phyloP scores from a whole-genome alignment of 352 stramenopile genomes.

The Globisporangium barbulae region DNA sequence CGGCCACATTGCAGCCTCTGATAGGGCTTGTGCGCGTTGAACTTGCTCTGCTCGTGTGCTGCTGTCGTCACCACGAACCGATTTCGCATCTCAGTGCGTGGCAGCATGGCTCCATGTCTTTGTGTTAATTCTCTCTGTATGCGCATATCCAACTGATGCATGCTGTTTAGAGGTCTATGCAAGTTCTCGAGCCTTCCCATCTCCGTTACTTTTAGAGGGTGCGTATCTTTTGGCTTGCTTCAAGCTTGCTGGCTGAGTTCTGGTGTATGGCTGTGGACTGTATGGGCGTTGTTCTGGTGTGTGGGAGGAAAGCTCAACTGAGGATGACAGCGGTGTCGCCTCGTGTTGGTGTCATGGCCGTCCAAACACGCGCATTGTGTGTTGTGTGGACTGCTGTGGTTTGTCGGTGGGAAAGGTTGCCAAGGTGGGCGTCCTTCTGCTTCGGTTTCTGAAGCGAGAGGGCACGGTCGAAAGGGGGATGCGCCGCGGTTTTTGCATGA shows the following conservation, averaged over 20 bases:
- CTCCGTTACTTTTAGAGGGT: not conserved
- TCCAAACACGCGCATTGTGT: not conserved
- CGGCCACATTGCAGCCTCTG: not conserved
- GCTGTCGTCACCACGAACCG: not conserved
- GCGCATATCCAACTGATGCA: not conserved
- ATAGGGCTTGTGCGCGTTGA: not conserved
- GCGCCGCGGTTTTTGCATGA: not conserved
- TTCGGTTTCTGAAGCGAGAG: conserved; percentile 9
- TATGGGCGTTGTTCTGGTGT: too few species aligned
- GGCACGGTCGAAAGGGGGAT: not conserved
- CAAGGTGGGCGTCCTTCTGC: not conserved
- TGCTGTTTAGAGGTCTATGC: not conserved
- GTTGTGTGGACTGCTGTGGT: not conserved
- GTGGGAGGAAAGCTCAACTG: not conserved
- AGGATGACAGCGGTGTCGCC: not conserved
- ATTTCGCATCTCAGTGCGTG: conserved; percentile 1
- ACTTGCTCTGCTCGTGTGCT: not conserved
- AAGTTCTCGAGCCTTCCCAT: not conserved
- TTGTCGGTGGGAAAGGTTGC: not conserved
- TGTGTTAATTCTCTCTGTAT: not conserved
- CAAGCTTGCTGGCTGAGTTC: not conserved
- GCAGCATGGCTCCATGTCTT: conserved; percentile 11
- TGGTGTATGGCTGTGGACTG: not conserved
- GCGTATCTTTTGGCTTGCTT: not conserved
- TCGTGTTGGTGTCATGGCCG: not conserved